A percentile compares a stretch with the other conserved stretches of the same genome.
Conservation (phyloP, 2,329 filamentous ascomycete genomes). For the Cercospora canescens region DNA sequence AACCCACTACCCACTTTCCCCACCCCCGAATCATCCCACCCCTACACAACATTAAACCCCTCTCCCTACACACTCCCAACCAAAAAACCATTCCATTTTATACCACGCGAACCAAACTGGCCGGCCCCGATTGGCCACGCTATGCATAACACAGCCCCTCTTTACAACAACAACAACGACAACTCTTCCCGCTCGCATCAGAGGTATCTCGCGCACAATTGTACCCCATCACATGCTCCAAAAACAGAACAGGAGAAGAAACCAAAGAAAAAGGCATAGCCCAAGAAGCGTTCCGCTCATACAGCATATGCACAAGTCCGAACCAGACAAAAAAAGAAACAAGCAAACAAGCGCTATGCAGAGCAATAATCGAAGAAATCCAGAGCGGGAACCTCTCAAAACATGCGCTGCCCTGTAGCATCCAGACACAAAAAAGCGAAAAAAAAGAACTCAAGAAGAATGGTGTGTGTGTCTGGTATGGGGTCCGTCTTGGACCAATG, state of each 20-base stretch:
- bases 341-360: slow-evolving; percentile 15
- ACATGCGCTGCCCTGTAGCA: background rate
- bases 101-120: background rate
- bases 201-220: slow-evolving; percentile 17
- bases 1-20: too few relatives aligned
- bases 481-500: background rate
- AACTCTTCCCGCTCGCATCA: slow-evolving; percentile 10
- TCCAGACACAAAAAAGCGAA: background rate
- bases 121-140: background rate
- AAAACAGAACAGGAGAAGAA: background rate
- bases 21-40: too few relatives aligned
- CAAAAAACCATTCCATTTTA: background rate
- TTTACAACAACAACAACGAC: background rate
- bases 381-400: background rate
- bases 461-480: background rate
- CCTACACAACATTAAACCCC: background rate
- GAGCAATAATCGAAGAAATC: background rate
- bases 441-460: background rate
- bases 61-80: background rate
- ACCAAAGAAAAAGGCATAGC: background rate
- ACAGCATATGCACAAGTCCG: background rate
- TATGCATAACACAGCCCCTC: background rate
- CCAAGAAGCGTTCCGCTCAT: too few relatives aligned
- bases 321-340: too few relatives aligned
- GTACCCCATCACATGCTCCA: background rate